Conservation (phyloP, 1,284 basidiomycete species). For the Somion occarium region DNA sequence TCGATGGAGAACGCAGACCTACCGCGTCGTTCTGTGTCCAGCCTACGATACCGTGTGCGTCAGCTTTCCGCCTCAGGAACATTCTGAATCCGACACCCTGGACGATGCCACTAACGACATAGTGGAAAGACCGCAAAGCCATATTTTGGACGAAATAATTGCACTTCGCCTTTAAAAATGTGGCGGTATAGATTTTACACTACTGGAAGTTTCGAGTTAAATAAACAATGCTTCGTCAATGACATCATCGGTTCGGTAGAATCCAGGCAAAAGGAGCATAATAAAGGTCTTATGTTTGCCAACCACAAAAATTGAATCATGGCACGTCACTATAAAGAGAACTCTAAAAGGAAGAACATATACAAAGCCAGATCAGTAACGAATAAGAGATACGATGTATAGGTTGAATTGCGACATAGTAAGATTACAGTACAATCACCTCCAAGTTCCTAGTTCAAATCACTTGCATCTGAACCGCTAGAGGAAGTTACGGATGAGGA, state of each 20-base stretch:
- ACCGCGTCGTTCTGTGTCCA: slow-evolving; percentile 28
- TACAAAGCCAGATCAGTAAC: not conserved
- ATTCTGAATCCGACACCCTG: slow-evolving; percentile 27
- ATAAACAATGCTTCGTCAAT: not conserved
- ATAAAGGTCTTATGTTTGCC: not conserved
- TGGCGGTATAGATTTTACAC: not conserved
- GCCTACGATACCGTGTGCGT: slow-evolving; percentile 23
- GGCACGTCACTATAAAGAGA: too few species aligned
- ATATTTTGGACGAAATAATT: slow-evolving; percentile 14
- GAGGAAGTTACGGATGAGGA: too few species aligned
- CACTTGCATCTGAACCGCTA: too few species aligned
- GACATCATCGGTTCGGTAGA: not conserved
- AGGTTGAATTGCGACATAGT: not conserved
- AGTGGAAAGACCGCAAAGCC: slow-evolving; percentile 22
- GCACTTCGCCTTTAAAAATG: not conserved
- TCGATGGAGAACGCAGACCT: not conserved
- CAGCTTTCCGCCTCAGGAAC: slow-evolving; percentile 20
- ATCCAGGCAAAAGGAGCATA: slow-evolving; percentile 1
- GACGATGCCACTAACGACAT: slow-evolving; percentile 23
- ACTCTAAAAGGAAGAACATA: too few species aligned
- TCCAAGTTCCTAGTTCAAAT: too few species aligned
- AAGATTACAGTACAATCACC: too few species aligned
- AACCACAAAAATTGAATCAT: too few species aligned
- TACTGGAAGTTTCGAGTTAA: not conserved
- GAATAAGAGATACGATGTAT: not conserved